These are phyloP conservation scores for Wolfiporia cocos DNA, from an alignment of 1,284 basidiomycete species.

Conservation along the genomic window DNA sequence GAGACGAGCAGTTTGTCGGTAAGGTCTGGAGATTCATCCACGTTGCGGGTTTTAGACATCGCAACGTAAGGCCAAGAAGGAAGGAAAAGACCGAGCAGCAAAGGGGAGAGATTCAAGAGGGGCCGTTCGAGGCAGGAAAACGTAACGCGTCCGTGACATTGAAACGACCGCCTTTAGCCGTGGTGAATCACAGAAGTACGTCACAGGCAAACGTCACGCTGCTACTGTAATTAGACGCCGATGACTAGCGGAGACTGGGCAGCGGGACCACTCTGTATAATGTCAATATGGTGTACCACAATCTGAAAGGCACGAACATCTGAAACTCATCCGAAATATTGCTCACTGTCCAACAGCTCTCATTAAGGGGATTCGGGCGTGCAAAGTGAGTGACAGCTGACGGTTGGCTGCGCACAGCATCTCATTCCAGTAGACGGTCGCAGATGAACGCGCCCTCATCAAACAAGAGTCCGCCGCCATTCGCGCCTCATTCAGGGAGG, in stretches of 20 bases:
- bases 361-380: conserved; percentile 91
- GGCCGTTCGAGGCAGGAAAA: too few relatives aligned
- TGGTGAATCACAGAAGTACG: too few relatives aligned
- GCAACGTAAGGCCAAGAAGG: conserved; percentile 2
- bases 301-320: conserved; percentile 72
- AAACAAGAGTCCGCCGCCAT: conserved; percentile 99
- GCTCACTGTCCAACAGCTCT: conserved; percentile 50
- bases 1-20: conserved; percentile 61
- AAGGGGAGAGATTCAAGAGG: conserved; percentile 5
- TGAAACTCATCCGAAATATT: neutral
- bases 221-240: too few relatives aligned
- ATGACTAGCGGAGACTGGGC: too few relatives aligned
- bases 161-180: too few relatives aligned
- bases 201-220: too few relatives aligned
- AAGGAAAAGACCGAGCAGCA: conserved; percentile 1
- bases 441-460: conserved; percentile 96
- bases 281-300: conserved; percentile 75
- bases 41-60: conserved; percentile 13
- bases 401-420: conserved; percentile 19
- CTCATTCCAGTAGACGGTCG: conserved; percentile 72
- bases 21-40: conserved; percentile 33
- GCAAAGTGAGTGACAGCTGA: conserved; percentile 58
- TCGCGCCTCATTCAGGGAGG: conserved; percentile 95
- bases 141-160: too few relatives aligned
- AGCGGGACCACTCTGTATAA: too few relatives aligned